Conservation (phyloP, 305 asterid genomes). For the Petunia hybrid region DNA sequence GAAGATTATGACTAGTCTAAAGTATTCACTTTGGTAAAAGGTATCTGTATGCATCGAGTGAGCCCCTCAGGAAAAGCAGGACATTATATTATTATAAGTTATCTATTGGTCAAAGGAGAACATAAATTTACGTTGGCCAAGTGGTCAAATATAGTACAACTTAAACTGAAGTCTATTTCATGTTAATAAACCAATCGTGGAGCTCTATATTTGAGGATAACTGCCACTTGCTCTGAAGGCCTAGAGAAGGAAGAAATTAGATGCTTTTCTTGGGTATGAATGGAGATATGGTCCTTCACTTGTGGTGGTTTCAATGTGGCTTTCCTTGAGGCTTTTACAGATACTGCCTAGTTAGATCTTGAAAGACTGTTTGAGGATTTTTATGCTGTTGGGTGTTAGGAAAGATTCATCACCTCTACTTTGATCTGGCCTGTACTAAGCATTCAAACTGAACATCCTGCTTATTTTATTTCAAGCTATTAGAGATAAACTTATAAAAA, state of each 20-base stretch:
- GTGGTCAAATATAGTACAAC: not conserved
- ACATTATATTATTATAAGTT: not conserved
- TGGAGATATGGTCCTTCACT: not conserved
- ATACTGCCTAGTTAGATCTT: not conserved
- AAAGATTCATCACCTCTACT: not conserved
- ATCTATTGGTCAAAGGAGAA: not conserved
- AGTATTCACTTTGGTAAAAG: not conserved
- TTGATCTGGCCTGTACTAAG: not conserved
- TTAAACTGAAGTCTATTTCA: not conserved
- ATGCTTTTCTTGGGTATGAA: not conserved
- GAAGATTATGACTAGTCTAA: not conserved
- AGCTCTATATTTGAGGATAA: slow-evolving; percentile 8
- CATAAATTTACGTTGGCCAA: not conserved
- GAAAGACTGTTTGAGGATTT: not conserved
- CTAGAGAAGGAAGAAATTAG: not conserved
- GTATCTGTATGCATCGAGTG: not conserved
- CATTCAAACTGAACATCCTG: not conserved
- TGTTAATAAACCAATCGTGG: not conserved
- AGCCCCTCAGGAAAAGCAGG: not conserved
- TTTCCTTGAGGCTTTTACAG: not conserved
- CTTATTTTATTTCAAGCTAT: not conserved
- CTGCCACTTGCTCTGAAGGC: slow-evolving; percentile 3
- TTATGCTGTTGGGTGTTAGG: not conserved
- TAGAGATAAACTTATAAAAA: not conserved
- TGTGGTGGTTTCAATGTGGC: not conserved